Percentiles rank a stretch among this genome's conserved stretches.
These are phyloP conservation scores for Penicillium sp. DNA, from an alignment of 2,329 filamentous ascomycete species.

Conservation along the genomic window DNA sequence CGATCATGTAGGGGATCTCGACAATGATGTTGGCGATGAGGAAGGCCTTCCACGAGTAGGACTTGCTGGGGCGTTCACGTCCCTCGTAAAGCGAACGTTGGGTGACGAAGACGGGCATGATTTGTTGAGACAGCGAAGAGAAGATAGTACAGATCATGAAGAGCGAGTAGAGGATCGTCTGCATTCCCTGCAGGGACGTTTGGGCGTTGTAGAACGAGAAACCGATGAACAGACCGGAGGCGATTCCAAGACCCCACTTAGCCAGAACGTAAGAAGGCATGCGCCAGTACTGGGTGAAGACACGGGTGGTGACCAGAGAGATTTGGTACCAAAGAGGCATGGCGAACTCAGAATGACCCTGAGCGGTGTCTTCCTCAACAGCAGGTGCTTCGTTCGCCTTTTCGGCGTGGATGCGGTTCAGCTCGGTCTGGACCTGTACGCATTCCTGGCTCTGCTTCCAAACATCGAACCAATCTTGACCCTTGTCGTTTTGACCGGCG, in stretches of 20 bases:
- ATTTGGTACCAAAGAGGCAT: constrained; percentile 70
- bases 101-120: constrained; percentile 80
- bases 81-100: constrained; percentile 81
- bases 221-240: constrained; percentile 70
- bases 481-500: constrained; percentile 27
- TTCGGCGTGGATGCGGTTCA: constrained; percentile 57
- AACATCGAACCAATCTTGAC: constrained; percentile 60
- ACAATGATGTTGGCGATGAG: constrained; percentile 80
- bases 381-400: constrained; percentile 35
- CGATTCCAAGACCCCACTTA: constrained; percentile 68
- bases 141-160: constrained; percentile 82
- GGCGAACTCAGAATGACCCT: constrained; percentile 71
- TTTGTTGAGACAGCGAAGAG: constrained; percentile 37
- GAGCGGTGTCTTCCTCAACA: constrained; percentile 36
- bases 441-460: constrained; percentile 63
- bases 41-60: constrained; percentile 83
- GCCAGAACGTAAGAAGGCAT: constrained; percentile 82
- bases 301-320: constrained; percentile 65
- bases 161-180: constrained; percentile 82
- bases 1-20: constrained; percentile 80
- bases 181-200: constrained; percentile 72
- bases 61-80: constrained; percentile 79
- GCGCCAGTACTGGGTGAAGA: constrained; percentile 89
- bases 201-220: constrained; percentile 75
- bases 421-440: constrained; percentile 54